These are phyloP conservation scores for Jacaranda copaia DNA, from an alignment of 257 asterid species.

Conservation along the genomic window DNA sequence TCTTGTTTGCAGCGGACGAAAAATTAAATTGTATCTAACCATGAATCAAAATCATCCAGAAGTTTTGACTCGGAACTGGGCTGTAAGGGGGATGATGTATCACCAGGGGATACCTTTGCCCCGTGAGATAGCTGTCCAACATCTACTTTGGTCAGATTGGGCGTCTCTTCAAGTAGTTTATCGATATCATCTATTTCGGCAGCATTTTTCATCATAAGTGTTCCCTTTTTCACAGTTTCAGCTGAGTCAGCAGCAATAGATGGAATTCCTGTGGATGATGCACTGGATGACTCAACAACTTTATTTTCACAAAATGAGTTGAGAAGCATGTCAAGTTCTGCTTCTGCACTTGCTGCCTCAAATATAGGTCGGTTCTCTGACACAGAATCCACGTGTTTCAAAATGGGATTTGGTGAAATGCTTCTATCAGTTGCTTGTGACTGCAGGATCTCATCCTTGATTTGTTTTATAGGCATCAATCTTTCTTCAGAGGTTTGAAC, in stretches of 20 bases:
- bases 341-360: constrained; percentile 68
- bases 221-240: constrained; percentile 37
- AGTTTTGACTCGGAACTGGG: constrained; percentile 60
- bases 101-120: constrained; percentile 30
- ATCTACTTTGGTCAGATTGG: constrained; percentile 34
- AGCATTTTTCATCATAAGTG: constrained; percentile 21
- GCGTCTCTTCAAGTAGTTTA: constrained; percentile 63
- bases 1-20: constrained; percentile 11
- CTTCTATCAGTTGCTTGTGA: constrained; percentile 27
- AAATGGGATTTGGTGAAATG: constrained; percentile 22
- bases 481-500: constrained; percentile 37
- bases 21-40: constrained; percentile 75
- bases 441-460: constrained; percentile 34
- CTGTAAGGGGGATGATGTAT: constrained; percentile 31
- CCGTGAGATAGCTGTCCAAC: constrained; percentile 24
- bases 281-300: constrained; percentile 38
- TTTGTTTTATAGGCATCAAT: constrained; percentile 30
- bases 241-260: constrained; percentile 32
- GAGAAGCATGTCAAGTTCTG: constrained; percentile 90
- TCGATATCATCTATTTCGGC: constrained; percentile 52
- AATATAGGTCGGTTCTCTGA: constrained; percentile 44
- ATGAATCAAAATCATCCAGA: constrained; percentile 81
- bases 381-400: constrained; percentile 36
- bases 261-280: constrained; percentile 31
- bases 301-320: constrained; percentile 59